phyloP scores from a whole-genome alignment of 140 eudicot species.

The Flaveria floridana region DNA sequence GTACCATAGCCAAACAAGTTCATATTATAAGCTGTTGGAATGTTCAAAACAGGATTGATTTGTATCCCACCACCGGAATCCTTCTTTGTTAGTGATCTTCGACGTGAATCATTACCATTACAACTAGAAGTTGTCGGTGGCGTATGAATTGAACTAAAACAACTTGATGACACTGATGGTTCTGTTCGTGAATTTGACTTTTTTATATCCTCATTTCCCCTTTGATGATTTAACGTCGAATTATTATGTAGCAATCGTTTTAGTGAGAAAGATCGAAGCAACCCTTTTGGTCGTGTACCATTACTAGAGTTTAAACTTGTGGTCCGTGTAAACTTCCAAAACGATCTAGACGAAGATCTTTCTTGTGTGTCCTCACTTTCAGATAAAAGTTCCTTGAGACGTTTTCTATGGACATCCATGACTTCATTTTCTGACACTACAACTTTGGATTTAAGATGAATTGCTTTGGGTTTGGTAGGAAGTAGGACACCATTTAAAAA shows the following conservation, averaged over 20 bases:
- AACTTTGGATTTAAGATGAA: conserved; percentile 6
- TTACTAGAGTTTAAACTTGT: conserved; percentile 54
- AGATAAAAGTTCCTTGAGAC: conserved; percentile 60
- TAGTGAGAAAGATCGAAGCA: conserved; percentile 46
- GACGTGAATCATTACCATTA: conserved; percentile 28
- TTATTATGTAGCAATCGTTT: conserved; percentile 48
- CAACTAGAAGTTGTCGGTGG: not conserved
- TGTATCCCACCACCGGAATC: conserved; percentile 41
- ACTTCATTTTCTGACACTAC: conserved; percentile 2
- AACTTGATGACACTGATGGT: conserved; percentile 19
- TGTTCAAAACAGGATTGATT: conserved; percentile 60
- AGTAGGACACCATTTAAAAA: conserved; percentile 67
- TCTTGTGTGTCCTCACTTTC: conserved; percentile 42
- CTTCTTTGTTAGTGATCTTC: conserved; percentile 40
- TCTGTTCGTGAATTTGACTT: conserved; percentile 45
- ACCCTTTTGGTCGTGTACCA: conserved; percentile 37
- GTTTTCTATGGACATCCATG: conserved; percentile 41
- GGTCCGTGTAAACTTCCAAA: conserved; percentile 79
- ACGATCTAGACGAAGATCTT: conserved; percentile 41
- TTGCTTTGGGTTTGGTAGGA: conserved; percentile 52
- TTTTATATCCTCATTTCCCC: conserved; percentile 22
- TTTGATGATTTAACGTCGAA: conserved; percentile 47
- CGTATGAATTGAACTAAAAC: conserved; percentile 20
- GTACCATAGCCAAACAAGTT: conserved; percentile 56
- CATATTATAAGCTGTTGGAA: conserved; percentile 48